Percentiles rank a stretch among this genome's conserved stretches.
These are phyloP conservation scores for Cyberlindnera euphorbiiphila DNA, from an alignment of 805 yeast species.

Conservation along the genomic window DNA sequence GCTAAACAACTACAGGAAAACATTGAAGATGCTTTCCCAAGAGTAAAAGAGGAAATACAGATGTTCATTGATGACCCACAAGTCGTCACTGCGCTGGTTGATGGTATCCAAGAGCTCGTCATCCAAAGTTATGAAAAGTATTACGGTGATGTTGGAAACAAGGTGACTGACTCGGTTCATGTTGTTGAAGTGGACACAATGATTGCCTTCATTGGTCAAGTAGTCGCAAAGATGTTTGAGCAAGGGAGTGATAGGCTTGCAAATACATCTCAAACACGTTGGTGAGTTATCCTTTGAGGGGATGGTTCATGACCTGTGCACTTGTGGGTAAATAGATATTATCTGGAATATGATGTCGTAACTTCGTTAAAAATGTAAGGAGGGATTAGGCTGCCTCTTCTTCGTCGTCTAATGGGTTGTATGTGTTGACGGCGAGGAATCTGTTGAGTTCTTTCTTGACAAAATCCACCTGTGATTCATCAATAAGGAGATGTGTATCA, in stretches of 20 bases:
- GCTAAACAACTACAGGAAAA: slow-evolving; percentile 43
- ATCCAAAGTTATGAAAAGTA: slow-evolving; percentile 54
- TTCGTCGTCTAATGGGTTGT: slow-evolving; percentile 78
- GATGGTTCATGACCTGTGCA: no score
- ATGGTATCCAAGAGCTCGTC: slow-evolving; percentile 62
- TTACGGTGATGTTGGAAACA: slow-evolving; percentile 30
- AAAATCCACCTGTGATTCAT: slow-evolving; percentile 67
- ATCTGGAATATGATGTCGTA: no score
- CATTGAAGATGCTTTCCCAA: slow-evolving; percentile 52
- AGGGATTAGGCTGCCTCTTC: slow-evolving; percentile 27
- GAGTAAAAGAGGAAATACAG: slow-evolving; percentile 47
- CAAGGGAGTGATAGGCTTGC: slow-evolving; percentile 15
- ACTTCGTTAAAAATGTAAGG: neutral
- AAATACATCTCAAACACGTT: slow-evolving; percentile 1
- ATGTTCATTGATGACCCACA: slow-evolving; percentile 54
- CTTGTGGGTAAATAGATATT: no score
- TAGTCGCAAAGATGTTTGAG: slow-evolving; percentile 31
- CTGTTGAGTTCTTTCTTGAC: slow-evolving; percentile 76
- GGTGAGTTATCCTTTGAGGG: slow-evolving; percentile 1
- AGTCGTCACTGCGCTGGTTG: slow-evolving; percentile 49
- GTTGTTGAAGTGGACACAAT: slow-evolving; percentile 65
- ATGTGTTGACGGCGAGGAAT: slow-evolving; percentile 76
- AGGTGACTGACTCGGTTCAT: slow-evolving; percentile 37
- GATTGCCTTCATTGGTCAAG: slow-evolving; percentile 41
- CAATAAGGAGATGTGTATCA: slow-evolving; percentile 84